Conservation (phyloP, 768 basidiomycete genomes). For the Neoboletus magnificus region DNA sequence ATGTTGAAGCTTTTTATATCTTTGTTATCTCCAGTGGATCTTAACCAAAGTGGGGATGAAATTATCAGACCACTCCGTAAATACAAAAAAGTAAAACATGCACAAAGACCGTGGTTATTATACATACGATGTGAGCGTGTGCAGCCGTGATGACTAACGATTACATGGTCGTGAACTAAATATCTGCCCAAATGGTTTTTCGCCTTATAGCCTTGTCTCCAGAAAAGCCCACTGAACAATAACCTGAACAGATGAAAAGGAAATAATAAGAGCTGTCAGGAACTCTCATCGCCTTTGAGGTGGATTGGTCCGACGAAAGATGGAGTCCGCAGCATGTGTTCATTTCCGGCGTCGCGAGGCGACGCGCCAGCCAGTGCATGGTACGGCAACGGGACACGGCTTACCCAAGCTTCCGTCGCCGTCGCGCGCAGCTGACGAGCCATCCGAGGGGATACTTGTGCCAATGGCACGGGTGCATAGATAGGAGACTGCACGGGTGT, state of each 20-base stretch:
- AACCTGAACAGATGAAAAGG: not conserved
- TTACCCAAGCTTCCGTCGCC: conserved; percentile 69
- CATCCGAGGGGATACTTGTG: conserved; percentile 50
- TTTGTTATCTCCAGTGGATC: too few relatives aligned
- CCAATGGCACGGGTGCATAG: conserved; percentile 69
- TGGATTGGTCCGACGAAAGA: conserved; percentile 21
- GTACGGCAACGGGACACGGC: conserved; percentile 10
- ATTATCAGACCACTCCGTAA: conserved; percentile 6
- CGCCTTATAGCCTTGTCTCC: not conserved
- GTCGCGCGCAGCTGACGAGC: conserved; percentile 48
- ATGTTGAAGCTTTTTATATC: not conserved
- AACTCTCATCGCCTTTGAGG: conserved; percentile 12
- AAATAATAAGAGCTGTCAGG: not conserved
- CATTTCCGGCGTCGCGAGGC: conserved; percentile 1
- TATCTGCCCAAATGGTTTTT: not conserved
- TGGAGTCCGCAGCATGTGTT: not conserved
- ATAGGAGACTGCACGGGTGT: conserved; percentile 27
- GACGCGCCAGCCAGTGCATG: not conserved
- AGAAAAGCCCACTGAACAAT: not conserved
- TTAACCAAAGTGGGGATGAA: too few relatives aligned
- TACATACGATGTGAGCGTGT: conserved; percentile 9
- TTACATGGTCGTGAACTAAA: conserved; percentile 3
- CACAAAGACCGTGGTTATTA: conserved; percentile 1
- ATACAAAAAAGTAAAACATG: conserved; percentile 4
- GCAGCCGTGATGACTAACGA: not conserved